Evolutionary conservation across 2,329 filamentous ascomycete species (phyloP), one percentile per base, ranked within the genome.

Genomic region (Venturiaceae sp.): DNA sequence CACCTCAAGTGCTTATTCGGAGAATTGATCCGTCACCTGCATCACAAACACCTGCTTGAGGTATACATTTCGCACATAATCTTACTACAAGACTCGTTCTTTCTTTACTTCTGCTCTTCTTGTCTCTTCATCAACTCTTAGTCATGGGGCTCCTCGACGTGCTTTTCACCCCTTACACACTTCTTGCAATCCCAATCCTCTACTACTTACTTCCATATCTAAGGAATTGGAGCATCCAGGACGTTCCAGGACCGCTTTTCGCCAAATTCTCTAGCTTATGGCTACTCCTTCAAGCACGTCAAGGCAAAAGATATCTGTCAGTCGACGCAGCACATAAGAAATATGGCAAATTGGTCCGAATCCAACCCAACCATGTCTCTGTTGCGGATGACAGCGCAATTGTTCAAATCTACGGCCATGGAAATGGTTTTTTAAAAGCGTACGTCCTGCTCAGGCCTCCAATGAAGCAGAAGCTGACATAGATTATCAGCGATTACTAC

Each of bases 341-440:
- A 66, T 77, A 87, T 46, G 91, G 91, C 3, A 85, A 84, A n/a
- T 73, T 96, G 1, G 85, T 96, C 23, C 82, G 91, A 36, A 87
- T 96, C 63, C 87, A 90, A 66, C 92, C 92, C 1, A 83, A 91
- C 65, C 91, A 96, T 66, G 80, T 95, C 64, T 91, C 87, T 59
- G 77, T 96, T 58, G 88, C 87, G 57, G 89, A 95, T 67, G 85
- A 87, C 30, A 80, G 80, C n/a, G 90, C 88, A 1, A 92, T 96
- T 57, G 79, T 80, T 14, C 72, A 79, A 50, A 83, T 95, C 58
- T 95, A 95, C 65, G 90, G 90, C 16, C 76, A 79, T 62, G 76
- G 77, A 9, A 80, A 76, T 59, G 77, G 77, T 1, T 78, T 78
- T 61, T 63, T 78, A 59, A 79, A 79, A 67, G 74, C 72, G 70